These are phyloP conservation scores for Tricholoma hemisulphureum DNA, from an alignment of 768 basidiomycete genomes.

Conservation along the genomic window DNA sequence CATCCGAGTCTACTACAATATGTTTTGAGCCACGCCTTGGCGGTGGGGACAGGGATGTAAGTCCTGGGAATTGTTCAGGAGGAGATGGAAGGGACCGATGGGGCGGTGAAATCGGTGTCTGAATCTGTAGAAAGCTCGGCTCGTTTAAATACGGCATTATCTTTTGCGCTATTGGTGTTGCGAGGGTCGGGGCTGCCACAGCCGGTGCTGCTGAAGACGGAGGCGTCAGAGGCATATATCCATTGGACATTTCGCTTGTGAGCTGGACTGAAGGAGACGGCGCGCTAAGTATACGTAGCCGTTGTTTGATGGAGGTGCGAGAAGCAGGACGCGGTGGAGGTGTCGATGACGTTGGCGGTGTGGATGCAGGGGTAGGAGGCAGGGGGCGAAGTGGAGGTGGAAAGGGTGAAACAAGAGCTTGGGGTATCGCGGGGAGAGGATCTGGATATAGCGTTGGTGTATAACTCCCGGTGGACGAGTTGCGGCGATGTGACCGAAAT, in stretches of 20 bases:
- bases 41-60: constrained; percentile 59
- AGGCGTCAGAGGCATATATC: neutral
- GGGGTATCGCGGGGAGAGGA: constrained; percentile 46
- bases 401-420: constrained; percentile 10
- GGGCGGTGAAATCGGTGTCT: constrained; percentile 40
- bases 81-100: constrained; percentile 29
- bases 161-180: constrained; percentile 65
- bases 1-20: constrained; percentile 34
- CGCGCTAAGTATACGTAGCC: constrained; percentile 66
- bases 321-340: constrained; percentile 39
- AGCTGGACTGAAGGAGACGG: constrained; percentile 36
- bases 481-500: constrained; percentile 29
- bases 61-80: constrained; percentile 29
- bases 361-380: constrained; percentile 15
- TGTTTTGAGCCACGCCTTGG: constrained; percentile 60
- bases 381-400: constrained; percentile 19
- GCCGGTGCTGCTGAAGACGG: neutral
- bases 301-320: constrained; percentile 54
- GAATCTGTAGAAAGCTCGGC: constrained; percentile 59
- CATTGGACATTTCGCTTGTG: neutral
- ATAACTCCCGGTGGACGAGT: constrained; percentile 38
- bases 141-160: constrained; percentile 53
- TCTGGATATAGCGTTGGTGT: constrained; percentile 38
- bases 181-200: constrained; percentile 19
- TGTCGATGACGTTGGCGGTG: constrained; percentile 34